Evolutionary conservation across 345 rosid species (phyloP), one percentile per base, ranked within the genome.

Genomic region (Brassica nigra): DNA sequence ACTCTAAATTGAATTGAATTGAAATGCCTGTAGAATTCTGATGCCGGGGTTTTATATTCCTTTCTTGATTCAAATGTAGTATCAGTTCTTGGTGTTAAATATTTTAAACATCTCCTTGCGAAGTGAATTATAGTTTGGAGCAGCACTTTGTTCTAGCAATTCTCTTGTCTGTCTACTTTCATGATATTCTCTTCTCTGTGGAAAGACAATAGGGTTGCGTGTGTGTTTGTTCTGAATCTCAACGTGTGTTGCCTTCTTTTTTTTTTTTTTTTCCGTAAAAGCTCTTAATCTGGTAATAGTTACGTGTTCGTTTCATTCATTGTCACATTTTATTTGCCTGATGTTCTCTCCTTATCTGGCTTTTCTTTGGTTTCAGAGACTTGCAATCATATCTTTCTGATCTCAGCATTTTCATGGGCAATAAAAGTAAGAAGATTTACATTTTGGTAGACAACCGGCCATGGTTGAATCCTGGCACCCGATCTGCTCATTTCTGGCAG

Each of bases 331-430:
- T 74, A 15, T 37, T 63, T 80, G 66, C 76, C 8, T 74, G 66
- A 12, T 49, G 66, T 8, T 12, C 44, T 61, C 4, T 64, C 36
- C 73, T 72, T 54, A 4, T 73, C 10, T 47, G 37, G 9, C 61
- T 76, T 81, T 37, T 39, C 23, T 29, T 80, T 78, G 73, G 57
- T 84, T 89, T 75, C 97, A 96, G 99, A 78, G 99, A 93, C 86
- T 83, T 92, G 94, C 97, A 96, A 84, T 86, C 99, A 18, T 96
- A 96, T 86, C 95, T 90, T 68, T 96, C 99, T 55, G 97, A 91
- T 84, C 97, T 92, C 70, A 84, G 87, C 58, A 78, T 96, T 57
- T 96, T 93, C 82, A 66, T 96, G 81, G 97, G 94, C 6, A 15
- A 81, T 66, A 95, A 93, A 75, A 92, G 97, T 80, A 89, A 90